Percentiles rank a stretch among this genome's conserved stretches.
phyloP scores from a whole-genome alignment of 768 basidiomycete species.

The Bullera alba region DNA sequence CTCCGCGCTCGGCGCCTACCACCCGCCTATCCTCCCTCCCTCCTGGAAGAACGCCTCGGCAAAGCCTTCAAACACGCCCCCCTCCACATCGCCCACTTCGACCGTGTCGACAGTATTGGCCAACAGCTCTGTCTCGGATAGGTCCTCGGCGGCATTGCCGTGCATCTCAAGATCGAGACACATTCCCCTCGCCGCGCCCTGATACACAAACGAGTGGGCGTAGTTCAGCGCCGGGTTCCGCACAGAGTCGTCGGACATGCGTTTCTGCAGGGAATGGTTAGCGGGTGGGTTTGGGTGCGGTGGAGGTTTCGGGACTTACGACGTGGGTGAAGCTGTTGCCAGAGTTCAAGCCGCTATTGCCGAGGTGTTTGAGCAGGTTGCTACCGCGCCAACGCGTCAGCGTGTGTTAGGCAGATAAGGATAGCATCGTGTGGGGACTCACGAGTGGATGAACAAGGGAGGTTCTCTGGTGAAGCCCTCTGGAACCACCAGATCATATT shows the following conservation, averaged over 20 bases:
- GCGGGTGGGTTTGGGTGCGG: neutral
- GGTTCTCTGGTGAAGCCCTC: constrained; percentile 11
- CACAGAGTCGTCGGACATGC: constrained; percentile 23
- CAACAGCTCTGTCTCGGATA: constrained; percentile 11
- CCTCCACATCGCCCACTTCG: constrained; percentile 21
- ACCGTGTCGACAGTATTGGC: constrained; percentile 10
- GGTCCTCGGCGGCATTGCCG: constrained; percentile 8
- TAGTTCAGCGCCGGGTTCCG: constrained; percentile 28
- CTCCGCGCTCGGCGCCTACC: no score
- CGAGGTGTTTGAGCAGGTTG: constrained; percentile 47
- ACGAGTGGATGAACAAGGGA: constrained; percentile 41
- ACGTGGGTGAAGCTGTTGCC: constrained; percentile 36
- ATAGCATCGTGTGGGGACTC: constrained; percentile 13
- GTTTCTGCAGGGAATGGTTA: constrained; percentile 17
- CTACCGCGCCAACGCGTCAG: constrained; percentile 14
- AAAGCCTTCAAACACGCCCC: constrained; percentile 32
- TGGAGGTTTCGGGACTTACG: constrained; percentile 16
- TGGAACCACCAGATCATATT: constrained; percentile 39
- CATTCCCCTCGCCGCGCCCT: constrained; percentile 29
- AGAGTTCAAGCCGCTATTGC: constrained; percentile 14
- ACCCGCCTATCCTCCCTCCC: constrained; percentile 41
- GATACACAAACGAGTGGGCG: constrained; percentile 36
- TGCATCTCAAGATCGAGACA: constrained; percentile 38
- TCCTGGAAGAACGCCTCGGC: constrained; percentile 32
- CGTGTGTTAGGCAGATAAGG: neutral